Percentiles rank a stretch among this genome's conserved stretches.
phyloP scores from a whole-genome alignment of 257 asterid species.

The Rhazya stricta region DNA sequence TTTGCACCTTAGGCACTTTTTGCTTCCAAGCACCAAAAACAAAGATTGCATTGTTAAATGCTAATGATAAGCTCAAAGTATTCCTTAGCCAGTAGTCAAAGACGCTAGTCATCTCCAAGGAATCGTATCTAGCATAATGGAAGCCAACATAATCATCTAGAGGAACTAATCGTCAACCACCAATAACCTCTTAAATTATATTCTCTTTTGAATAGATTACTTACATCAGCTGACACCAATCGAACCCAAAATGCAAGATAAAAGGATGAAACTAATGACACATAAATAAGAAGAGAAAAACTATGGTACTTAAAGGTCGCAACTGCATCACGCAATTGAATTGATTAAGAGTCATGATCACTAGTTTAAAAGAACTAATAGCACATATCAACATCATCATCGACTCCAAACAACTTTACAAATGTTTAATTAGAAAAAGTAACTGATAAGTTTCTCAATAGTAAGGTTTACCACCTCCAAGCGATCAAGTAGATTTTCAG shows the following conservation, averaged over 20 bases:
- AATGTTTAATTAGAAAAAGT: background rate
- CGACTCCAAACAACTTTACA: background rate
- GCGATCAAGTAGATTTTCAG: constrained; percentile 83
- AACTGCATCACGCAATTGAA: background rate
- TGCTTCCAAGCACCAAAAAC: background rate
- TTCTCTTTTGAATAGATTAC: background rate
- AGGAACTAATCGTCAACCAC: background rate
- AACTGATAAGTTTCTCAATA: background rate
- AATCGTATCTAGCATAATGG: background rate
- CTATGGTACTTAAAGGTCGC: background rate
- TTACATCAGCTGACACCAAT: background rate
- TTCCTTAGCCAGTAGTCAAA: background rate
- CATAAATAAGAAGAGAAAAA: background rate
- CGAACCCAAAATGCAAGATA: background rate
- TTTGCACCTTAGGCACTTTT: background rate
- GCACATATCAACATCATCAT: background rate
- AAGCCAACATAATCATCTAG: background rate
- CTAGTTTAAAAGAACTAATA: background rate
- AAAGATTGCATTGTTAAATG: background rate
- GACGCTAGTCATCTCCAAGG: background rate
- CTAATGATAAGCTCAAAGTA: background rate
- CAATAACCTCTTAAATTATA: background rate
- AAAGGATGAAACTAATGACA: background rate
- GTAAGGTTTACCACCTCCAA: constrained; percentile 49
- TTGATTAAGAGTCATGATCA: background rate